Conservation (phyloP, 306 rosid species). For the Rosa lucieae region DNA sequence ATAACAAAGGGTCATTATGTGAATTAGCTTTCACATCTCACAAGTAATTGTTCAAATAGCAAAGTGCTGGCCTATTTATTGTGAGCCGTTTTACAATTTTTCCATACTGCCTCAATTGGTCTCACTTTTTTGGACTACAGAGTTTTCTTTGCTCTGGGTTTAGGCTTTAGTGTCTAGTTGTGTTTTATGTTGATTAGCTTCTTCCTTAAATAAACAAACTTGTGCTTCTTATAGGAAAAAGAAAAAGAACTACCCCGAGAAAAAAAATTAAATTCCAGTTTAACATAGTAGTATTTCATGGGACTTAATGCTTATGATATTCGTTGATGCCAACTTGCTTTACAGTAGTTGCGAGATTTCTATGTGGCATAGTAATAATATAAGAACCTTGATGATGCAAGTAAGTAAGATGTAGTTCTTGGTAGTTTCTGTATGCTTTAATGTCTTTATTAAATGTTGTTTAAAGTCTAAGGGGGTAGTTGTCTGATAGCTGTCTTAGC, state of each 20-base stretch:
- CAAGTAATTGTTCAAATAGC: background rate
- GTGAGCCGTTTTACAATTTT: background rate
- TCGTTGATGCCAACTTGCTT: background rate
- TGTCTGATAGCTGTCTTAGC: too few relatives aligned
- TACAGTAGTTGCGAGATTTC: background rate
- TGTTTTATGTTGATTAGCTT: background rate
- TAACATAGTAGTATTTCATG: background rate
- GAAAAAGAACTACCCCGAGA: background rate
- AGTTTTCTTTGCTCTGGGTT: background rate
- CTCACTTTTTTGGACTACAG: background rate
- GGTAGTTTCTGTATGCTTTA: too few relatives aligned
- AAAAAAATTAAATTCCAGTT: background rate
- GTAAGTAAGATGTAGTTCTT: too few relatives aligned
- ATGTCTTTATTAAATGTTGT: too few relatives aligned
- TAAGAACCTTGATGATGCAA: background rate
- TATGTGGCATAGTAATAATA: background rate
- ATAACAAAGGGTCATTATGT: background rate
- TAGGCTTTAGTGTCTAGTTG: background rate
- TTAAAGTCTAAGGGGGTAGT: too few relatives aligned
- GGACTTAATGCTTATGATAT: background rate
- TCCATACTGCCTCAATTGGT: background rate
- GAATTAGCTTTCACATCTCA: constrained; percentile 1
- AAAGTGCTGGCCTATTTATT: background rate
- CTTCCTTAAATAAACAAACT: background rate
- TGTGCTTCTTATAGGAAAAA: background rate